Conservation (phyloP, 176 grass and related monocot genomes). For the Olyra latifolia region DNA sequence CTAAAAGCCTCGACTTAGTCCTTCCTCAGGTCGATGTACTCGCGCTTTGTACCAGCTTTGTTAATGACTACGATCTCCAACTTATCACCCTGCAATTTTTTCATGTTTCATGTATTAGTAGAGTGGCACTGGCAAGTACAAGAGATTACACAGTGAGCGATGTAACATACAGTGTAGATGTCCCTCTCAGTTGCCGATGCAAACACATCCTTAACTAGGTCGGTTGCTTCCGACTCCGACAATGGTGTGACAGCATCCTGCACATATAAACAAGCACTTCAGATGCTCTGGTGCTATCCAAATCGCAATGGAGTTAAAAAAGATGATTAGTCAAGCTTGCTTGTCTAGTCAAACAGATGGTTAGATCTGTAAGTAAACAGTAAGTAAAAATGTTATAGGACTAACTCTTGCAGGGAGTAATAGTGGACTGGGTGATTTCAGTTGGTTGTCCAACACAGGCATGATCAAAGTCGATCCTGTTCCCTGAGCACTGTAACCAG, state of each 20-base stretch:
- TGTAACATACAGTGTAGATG: conserved; percentile 80
- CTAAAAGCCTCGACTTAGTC: conserved; percentile 39
- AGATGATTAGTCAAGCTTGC: too few relatives aligned
- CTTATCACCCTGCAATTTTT: conserved; percentile 78
- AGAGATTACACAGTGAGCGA: not conserved
- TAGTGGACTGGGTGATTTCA: conserved; percentile 89
- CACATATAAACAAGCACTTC: conserved; percentile 29
- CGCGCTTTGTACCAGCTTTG: conserved; percentile 64
- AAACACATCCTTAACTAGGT: conserved; percentile 98
- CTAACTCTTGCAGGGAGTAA: conserved; percentile 76
- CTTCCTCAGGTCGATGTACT: conserved; percentile 94
- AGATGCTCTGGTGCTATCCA: not conserved
- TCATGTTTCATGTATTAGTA: conserved; percentile 20
- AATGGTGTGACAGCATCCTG: conserved; percentile 96
- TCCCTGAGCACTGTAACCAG: conserved; percentile 88
- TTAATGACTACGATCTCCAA: conserved; percentile 92
- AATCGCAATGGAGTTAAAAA: not conserved
- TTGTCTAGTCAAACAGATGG: not conserved
- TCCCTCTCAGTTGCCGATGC: conserved; percentile 98
- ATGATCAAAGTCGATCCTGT: conserved; percentile 82
- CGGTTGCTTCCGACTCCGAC: conserved; percentile 76
- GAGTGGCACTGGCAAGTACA: not conserved
- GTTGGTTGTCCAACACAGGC: conserved; percentile 90
- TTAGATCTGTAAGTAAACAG: not conserved
- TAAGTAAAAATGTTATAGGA: conserved; percentile 12